Evolutionary conservation across 495 filamentous ascomycete genomes (phyloP).

Genomic region (Immersiella caudata): DNA sequence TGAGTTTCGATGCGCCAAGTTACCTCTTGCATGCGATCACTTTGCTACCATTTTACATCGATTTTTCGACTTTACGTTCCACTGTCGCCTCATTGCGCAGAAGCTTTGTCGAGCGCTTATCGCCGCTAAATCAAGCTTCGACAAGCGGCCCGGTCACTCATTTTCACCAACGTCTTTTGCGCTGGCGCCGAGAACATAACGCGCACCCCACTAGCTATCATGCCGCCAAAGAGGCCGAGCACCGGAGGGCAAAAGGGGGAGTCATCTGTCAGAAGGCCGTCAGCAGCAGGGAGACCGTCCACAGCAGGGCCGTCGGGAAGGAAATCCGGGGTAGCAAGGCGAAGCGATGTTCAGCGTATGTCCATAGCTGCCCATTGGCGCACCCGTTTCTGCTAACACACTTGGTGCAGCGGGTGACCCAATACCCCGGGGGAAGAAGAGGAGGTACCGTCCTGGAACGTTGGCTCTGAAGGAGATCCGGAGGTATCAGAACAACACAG

Average conservation of each 20-base stretch:
- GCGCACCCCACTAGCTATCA: not conserved
- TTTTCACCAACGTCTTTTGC: too few species aligned
- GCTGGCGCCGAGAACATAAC: not conserved
- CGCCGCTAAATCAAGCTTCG: not conserved
- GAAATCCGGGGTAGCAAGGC: conserved; percentile 15
- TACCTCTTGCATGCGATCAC: not conserved
- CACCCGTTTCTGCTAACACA: conserved; percentile 10
- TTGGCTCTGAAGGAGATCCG: conserved; percentile 85
- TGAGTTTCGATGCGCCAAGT: conserved; percentile 3
- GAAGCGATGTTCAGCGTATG: conserved; percentile 37
- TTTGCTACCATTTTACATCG: conserved; percentile 2
- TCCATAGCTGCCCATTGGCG: not conserved
- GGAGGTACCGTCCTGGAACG: conserved; percentile 83
- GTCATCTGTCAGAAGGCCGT: not conserved
- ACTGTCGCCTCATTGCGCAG: not conserved
- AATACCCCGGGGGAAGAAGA: conserved; percentile 61
- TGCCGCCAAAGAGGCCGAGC: conserved; percentile 9
- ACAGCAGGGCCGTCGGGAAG: conserved; percentile 3
- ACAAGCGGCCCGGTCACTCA: not conserved
- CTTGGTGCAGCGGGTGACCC: conserved; percentile 66
- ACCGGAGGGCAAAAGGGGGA: not conserved
- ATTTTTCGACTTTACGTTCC: conserved; percentile 1
- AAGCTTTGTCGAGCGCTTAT: not conserved
- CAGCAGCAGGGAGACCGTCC: not conserved
- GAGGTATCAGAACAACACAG: conserved; percentile 77